These are phyloP conservation scores for Zymoseptoria crescenta DNA, from an alignment of 2,329 filamentous ascomycete genomes.

Conservation along the genomic window DNA sequence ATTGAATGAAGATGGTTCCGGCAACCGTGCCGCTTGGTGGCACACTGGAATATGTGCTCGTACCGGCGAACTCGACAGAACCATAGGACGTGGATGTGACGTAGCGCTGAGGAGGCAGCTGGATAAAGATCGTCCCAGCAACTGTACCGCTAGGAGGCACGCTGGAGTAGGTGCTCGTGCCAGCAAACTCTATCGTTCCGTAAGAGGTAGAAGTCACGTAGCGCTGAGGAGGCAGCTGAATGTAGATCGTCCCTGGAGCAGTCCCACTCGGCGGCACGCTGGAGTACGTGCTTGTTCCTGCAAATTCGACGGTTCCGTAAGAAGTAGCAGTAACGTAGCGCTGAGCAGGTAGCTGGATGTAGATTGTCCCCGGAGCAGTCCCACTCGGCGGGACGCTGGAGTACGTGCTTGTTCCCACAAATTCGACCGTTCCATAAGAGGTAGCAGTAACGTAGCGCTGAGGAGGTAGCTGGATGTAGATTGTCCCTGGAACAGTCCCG, in stretches of 20 bases:
- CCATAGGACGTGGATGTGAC: constrained; percentile 1
- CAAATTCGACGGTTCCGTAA: not conserved
- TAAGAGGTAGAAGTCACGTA: not conserved
- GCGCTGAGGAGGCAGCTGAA: constrained; percentile 1
- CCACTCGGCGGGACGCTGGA: constrained; percentile 5
- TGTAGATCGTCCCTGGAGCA: constrained; percentile 1
- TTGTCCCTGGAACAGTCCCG: constrained; percentile 3
- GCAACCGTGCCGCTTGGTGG: not conserved
- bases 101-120: constrained; percentile 1
- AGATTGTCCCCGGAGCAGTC: constrained; percentile 2
- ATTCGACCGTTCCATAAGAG: not conserved
- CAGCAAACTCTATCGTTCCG: not conserved
- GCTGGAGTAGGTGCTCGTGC: constrained; percentile 2
- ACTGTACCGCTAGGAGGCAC: constrained; percentile 2
- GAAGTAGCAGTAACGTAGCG: not conserved
- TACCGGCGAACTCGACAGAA: not conserved
- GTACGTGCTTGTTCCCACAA: not conserved
- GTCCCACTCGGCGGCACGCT: constrained; percentile 4
- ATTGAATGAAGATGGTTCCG: no score
- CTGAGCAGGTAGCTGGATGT: constrained; percentile 1
- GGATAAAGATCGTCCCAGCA: constrained; percentile 4
- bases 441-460: not conserved
- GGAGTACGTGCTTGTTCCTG: constrained; percentile 1
- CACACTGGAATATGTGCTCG: constrained; percentile 5
- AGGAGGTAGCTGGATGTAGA: constrained; percentile 2